phyloP scores from a whole-genome alignment of 352 stramenopile species.

The Poterioochromonas sp. region DNA sequence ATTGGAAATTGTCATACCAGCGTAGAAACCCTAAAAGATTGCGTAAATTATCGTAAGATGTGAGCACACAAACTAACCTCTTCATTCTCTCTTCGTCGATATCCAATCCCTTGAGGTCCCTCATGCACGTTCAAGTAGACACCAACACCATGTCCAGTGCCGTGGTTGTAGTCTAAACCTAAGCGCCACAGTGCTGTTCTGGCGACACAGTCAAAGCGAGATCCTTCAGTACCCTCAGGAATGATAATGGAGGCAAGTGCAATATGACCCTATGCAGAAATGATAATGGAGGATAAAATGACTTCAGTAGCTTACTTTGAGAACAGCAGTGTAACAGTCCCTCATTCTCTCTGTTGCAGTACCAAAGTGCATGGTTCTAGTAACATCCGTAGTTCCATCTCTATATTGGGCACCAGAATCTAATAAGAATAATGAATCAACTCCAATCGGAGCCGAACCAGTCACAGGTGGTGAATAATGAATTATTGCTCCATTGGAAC shows the following conservation, averaged over 20 bases:
- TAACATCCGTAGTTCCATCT: constrained; percentile 98
- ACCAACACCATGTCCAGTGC: constrained; percentile 92
- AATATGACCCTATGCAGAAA: constrained; percentile 2
- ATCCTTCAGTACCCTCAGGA: constrained; percentile 79
- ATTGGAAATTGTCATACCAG: constrained; percentile 95
- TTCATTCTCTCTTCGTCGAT: constrained; percentile 50
- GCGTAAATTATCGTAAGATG: not conserved
- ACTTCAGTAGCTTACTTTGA: constrained; percentile 57
- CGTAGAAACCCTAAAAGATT: constrained; percentile 51
- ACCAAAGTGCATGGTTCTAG: constrained; percentile 92
- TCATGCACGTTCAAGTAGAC: constrained; percentile 94
- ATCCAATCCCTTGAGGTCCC: constrained; percentile 59
- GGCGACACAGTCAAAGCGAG: constrained; percentile 91
- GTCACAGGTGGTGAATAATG: constrained; percentile 73
- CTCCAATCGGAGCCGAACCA: constrained; percentile 70
- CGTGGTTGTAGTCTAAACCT: constrained; percentile 94
- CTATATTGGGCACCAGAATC: constrained; percentile 97
- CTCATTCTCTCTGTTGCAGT: constrained; percentile 77
- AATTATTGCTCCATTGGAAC: constrained; percentile 70
- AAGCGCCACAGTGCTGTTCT: constrained; percentile 80
- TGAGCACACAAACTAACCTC: not conserved
- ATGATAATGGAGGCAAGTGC: constrained; percentile 11
- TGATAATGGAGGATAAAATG: constrained; percentile 6
- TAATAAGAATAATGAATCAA: constrained; percentile 89
- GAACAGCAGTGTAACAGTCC: constrained; percentile 87